Evolutionary conservation across 2,329 filamentous ascomycete species (phyloP).

Genomic region (Trichoderma breve): DNA sequence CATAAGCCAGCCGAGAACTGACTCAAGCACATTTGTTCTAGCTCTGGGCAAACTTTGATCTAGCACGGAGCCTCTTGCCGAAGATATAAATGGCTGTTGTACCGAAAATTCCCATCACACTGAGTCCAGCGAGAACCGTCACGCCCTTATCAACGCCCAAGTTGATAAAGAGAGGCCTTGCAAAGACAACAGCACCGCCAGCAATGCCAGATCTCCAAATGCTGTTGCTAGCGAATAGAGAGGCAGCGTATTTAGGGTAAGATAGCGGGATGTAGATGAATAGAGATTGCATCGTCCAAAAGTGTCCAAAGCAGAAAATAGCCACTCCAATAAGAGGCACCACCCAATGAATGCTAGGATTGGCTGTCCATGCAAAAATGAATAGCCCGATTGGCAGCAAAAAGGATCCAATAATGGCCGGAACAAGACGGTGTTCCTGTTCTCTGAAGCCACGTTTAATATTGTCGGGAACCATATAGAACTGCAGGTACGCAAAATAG

Average conservation of each 20-base stretch:
- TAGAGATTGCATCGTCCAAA: constrained; percentile 25
- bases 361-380: constrained; percentile 69
- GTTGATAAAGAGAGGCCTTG: constrained; percentile 23
- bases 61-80: constrained; percentile 13
- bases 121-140: constrained; percentile 23
- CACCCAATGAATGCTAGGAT: constrained; percentile 58
- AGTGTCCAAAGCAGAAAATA: constrained; percentile 55
- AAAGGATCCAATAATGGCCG: constrained; percentile 47
- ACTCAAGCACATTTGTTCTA: not conserved
- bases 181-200: constrained; percentile 20
- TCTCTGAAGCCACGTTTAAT: constrained; percentile 20
- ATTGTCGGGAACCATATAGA: constrained; percentile 14
- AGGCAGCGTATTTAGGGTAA: constrained; percentile 24
- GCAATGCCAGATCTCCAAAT: constrained; percentile 22
- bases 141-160: constrained; percentile 23
- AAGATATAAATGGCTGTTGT: constrained; percentile 18
- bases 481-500: constrained; percentile 23
- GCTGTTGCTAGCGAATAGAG: constrained; percentile 25
- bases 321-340: constrained; percentile 54
- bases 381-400: constrained; percentile 67
- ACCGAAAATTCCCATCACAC: constrained; percentile 21
- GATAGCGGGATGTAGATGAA: constrained; percentile 26
- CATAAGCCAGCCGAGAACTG: not conserved
- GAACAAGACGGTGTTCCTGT: constrained; percentile 24
- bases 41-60: constrained; percentile 16